These are phyloP conservation scores for Hypomyces rosellus DNA, from an alignment of 2,329 filamentous ascomycete species.

Conservation along the genomic window DNA sequence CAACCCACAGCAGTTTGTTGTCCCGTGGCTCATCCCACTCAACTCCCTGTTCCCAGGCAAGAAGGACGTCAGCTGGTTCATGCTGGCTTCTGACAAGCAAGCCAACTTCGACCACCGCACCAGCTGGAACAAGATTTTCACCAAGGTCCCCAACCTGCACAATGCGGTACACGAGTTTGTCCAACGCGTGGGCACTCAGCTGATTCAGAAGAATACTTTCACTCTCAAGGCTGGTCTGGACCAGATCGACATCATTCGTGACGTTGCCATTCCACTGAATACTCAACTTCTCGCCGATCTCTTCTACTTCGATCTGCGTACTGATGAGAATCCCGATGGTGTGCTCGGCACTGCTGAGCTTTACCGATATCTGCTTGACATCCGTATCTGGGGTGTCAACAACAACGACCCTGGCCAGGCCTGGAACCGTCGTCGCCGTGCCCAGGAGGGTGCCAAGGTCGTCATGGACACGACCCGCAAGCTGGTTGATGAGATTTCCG, in stretches of 20 bases:
- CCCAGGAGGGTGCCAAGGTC: conserved; percentile 31
- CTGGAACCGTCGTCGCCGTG: conserved; percentile 38
- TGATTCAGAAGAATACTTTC: conserved; percentile 23
- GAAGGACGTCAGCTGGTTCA: conserved; percentile 20
- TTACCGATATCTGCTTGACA: conserved; percentile 36
- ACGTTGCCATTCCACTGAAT: conserved; percentile 43
- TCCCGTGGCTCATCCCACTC: conserved; percentile 24
- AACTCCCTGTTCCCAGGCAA: conserved; percentile 29
- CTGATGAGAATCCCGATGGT: conserved; percentile 46
- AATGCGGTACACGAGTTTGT: conserved; percentile 20
- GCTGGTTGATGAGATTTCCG: conserved; percentile 31
- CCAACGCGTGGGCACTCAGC: conserved; percentile 17
- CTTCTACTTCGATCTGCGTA: conserved; percentile 54
- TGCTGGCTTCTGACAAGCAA: conserved; percentile 16
- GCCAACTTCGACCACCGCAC: conserved; percentile 14
- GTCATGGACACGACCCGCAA: conserved; percentile 33
- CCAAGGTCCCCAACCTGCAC: conserved; percentile 28
- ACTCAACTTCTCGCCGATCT: conserved; percentile 49
- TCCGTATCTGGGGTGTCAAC: conserved; percentile 41
- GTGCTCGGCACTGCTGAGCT: conserved; percentile 33
- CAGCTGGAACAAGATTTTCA: conserved; percentile 12
- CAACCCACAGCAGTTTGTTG: conserved; percentile 21
- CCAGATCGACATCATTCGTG: conserved; percentile 22
- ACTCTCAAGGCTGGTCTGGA: conserved; percentile 21
- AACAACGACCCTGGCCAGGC: conserved; percentile 41